Evolutionary conservation across 352 stramenopile genomes (phyloP), one percentile per base, ranked within the genome.

Genomic region (Phytophthora chlamydospora): DNA sequence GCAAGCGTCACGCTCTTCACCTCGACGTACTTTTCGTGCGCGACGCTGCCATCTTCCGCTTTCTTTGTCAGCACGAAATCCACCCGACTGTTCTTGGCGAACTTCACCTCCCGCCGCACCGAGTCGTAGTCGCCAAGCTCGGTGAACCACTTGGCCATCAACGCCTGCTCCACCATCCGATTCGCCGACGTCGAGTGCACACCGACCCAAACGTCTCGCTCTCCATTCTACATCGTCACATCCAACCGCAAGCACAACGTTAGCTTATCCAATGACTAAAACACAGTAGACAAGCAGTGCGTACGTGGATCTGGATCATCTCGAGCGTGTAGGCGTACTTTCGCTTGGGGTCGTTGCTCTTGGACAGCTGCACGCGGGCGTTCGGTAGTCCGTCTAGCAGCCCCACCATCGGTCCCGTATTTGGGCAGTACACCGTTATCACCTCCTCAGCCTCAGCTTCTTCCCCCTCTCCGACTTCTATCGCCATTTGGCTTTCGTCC

Each of bases 301-400:
- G 32, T 87, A 95, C 86, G 48, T 91, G 57, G 58, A 95, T 73
- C 66, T 85, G 73, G 43, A 95, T 86, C 78, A 92, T 91, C 66
- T 95, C 86, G 41, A 95, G 73, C 29, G 86, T 95, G 62, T 95
- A 89, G 11, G 70, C 66, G 58, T 95, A 95, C 55, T 95, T 95
- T 48, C 86, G 83, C 66, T 93, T 95, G 5, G 72, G 59, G 47
- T 91, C 75, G 52, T 78, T 58, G 58, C 79, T 92, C 52, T 88
- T 89, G 29, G 86, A 95, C 24, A 95, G 52, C 68, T 90, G 86
- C 52, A 95, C 84, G 16, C 71, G 75, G 31, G 79, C 76, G 29
- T 83, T 75, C 10, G 81, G 78, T 38, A 73, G 16, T 42, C 76
- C 60, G 45, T 95, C 80, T n/a, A 95, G 59, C 11, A 95, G 68